Conservation (phyloP, 306 rosid genomes). For the Crataegus laevigata region DNA sequence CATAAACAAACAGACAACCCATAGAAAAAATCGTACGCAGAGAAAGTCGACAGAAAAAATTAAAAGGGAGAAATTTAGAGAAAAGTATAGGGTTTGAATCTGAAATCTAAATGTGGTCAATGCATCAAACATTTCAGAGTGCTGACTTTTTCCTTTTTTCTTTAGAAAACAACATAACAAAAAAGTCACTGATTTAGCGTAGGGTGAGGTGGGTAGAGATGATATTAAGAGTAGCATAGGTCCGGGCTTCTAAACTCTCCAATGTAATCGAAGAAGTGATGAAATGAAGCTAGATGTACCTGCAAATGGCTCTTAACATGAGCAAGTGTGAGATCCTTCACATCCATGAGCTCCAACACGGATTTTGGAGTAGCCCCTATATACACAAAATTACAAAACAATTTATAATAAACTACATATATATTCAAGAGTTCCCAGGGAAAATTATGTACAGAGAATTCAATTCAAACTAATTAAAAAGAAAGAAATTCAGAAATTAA, state of each 20-base stretch:
- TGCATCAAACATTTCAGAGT: background rate
- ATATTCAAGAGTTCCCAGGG: background rate
- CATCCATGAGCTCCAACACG: conserved; percentile 91
- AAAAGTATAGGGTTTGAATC: background rate
- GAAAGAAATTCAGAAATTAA: background rate
- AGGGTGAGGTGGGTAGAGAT: background rate
- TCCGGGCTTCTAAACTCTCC: background rate
- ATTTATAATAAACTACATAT: background rate
- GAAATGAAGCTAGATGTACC: conserved; percentile 33
- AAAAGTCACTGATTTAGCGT: background rate
- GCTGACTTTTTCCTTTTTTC: background rate
- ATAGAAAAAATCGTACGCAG: background rate
- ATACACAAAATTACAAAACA: background rate
- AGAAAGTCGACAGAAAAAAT: background rate
- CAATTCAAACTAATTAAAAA: background rate
- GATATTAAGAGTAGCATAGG: too few species aligned
- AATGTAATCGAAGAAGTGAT: background rate
- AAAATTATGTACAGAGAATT: background rate
- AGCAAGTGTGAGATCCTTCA: conserved; percentile 89
- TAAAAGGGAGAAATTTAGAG: background rate
- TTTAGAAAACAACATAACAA: background rate
- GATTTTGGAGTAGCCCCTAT: conserved; percentile 94
- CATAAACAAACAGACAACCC: background rate
- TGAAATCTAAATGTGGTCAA: background rate
- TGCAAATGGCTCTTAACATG: conserved; percentile 98